Evolutionary conservation across 169 alveolate genomes (phyloP), one percentile per base, ranked within the genome.

Genomic region (Fabrea salina): DNA sequence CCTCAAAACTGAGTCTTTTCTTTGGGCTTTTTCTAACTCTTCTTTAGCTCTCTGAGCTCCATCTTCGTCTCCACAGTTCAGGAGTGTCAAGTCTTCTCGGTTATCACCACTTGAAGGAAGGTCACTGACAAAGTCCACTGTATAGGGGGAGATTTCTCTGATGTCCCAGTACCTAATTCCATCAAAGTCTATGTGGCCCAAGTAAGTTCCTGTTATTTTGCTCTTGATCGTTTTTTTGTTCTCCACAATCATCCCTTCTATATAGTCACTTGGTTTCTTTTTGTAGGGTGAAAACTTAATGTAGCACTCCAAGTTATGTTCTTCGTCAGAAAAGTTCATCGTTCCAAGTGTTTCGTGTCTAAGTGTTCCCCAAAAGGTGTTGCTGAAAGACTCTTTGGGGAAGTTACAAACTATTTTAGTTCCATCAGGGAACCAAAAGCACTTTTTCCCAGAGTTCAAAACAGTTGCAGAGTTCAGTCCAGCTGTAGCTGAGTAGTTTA

Each of bases 121-220:
- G n/a, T 13, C 13, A 2, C 25, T 25, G 7, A 13, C 30, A 32
- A 30, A 70, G 41, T 19, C 54, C 30, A 81, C 72, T 79, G 39
- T 75, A 54, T 33, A 68, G 19, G 86, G 90, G 3, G 68, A 67
- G 56, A 80, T 70, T 51, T 51, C 43, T 79, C 94, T 83, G 32
- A 82, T 79, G 67, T 93, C 96, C 94, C 93, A 91, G 80, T 91
- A 93, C 72, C 97, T 83, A 32, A 41, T 76, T 30, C 88, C 91
- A 79, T 85, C 95, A 82, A 93, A 85, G 61, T 93, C 95, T n/a
- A 91, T 77, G 75, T 75, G 90, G 43, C 95, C 94, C 54, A 87
- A 75, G 75, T 91, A 93, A 75, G 91, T 89, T 16, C 97, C 97
- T 33, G 57, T 58, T 37, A 93, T 67, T 64, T 77, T 83, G 41